Evolutionary conservation across 495 filamentous ascomycete species (phyloP).

Genomic region (Apodospora peruviana): DNA sequence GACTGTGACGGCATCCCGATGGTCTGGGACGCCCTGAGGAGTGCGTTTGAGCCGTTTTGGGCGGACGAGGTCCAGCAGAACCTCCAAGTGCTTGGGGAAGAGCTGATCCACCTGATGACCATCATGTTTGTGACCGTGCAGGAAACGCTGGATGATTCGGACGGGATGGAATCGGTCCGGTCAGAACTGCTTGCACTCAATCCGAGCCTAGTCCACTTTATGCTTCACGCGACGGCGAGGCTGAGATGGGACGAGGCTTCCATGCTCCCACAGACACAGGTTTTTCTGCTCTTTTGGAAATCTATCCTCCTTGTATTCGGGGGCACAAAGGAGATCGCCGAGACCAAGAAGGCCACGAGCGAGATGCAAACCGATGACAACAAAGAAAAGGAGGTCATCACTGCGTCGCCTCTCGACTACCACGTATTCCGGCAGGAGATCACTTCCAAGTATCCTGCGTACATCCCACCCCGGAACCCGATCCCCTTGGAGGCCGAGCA

Average conservation of each 20-base stretch:
- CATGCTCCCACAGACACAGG: conserved; percentile 30
- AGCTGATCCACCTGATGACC: conserved; percentile 57
- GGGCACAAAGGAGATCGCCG: conserved; percentile 61
- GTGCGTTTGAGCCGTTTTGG: conserved; percentile 51
- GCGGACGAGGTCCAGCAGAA: conserved; percentile 31
- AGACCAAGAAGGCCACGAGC: conserved; percentile 61
- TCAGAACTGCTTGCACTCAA: conserved; percentile 47
- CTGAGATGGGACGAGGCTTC: conserved; percentile 79
- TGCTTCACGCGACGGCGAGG: conserved; percentile 69
- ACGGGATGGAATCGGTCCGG: conserved; percentile 31
- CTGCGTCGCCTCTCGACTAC: conserved; percentile 90
- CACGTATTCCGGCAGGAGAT: conserved; percentile 95
- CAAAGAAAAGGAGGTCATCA: conserved; percentile 59
- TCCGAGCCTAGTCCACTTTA: conserved; percentile 63
- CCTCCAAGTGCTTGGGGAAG: conserved; percentile 42
- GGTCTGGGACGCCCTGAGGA: conserved; percentile 56
- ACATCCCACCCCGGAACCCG: conserved; percentile 77
- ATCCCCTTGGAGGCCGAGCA: conserved; percentile 86
- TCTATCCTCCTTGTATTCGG: conserved; percentile 80
- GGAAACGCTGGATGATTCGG: conserved; percentile 48
- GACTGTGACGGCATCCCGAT: conserved; percentile 54
- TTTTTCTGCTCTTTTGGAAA: conserved; percentile 87
- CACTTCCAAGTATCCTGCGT: conserved; percentile 97
- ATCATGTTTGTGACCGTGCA: conserved; percentile 70
- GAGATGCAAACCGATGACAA: conserved; percentile 40